Percentiles rank a stretch among this genome's conserved stretches.
phyloP scores from a whole-genome alignment of 495 filamentous ascomycete species.

The Penicillium canariense region DNA sequence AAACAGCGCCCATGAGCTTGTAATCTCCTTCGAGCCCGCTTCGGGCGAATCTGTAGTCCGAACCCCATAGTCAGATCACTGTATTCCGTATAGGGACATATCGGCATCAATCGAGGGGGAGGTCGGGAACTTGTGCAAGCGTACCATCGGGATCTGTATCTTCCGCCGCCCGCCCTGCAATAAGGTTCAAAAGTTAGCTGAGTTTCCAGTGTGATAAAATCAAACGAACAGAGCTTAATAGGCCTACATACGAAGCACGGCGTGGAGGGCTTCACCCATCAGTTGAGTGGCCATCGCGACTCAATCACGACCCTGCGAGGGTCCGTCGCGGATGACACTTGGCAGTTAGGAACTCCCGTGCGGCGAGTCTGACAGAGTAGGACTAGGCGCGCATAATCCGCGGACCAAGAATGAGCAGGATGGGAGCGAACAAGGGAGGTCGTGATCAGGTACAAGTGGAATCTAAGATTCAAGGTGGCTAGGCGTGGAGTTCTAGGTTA shows the following conservation, averaged over 20 bases:
- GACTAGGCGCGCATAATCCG: conserved; percentile 40
- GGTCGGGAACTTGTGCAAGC: conserved; percentile 16
- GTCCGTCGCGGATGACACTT: conserved; percentile 29
- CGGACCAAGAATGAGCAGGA: conserved; percentile 5
- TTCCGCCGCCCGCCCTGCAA: conserved; percentile 34
- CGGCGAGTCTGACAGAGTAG: conserved; percentile 28
- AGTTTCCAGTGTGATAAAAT: not conserved
- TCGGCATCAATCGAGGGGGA: conserved; percentile 6
- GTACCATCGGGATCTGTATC: conserved; percentile 55
- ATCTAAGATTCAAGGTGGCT: conserved; percentile 1
- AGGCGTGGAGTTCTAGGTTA: conserved; percentile 12
- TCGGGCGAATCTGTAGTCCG: conserved; percentile 50
- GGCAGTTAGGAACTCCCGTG: conserved; percentile 29
- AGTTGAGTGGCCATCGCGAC: conserved; percentile 40
- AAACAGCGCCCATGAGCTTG: conserved; percentile 93
- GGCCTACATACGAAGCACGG: conserved; percentile 40
- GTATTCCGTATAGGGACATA: not conserved
- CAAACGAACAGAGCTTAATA: not conserved
- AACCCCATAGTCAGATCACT: conserved; percentile 22
- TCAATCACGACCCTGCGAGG: conserved; percentile 23
- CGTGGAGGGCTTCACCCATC: conserved; percentile 37
- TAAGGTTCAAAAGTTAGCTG: conserved; percentile 20
- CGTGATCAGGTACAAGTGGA: conserved; percentile 5
- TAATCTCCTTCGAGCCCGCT: conserved; percentile 80
- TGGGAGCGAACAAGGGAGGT: not conserved